A percentile compares a stretch with the other conserved stretches of the same genome.
phyloP scores from a whole-genome alignment of 2,329 filamentous ascomycete species.

The Seiridium cupressi region DNA sequence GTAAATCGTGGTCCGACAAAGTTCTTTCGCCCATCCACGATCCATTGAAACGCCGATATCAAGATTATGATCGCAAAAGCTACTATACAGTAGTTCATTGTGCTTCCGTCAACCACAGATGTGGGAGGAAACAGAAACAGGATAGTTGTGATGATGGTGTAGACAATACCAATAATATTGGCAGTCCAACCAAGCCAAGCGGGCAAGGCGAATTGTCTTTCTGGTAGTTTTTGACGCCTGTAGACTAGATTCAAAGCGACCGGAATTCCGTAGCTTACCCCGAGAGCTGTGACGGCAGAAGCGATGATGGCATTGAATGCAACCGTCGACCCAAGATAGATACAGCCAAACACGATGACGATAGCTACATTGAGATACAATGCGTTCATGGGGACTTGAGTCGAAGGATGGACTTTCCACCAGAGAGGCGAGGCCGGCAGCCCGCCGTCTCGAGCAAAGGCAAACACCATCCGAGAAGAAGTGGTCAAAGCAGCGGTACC shows the following conservation, averaged over 20 bases:
- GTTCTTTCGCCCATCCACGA: slow-evolving; percentile 45
- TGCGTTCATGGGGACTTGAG: slow-evolving; percentile 66
- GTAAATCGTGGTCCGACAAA: slow-evolving; percentile 37
- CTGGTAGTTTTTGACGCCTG: slow-evolving; percentile 63
- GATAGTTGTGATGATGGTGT: slow-evolving; percentile 69
- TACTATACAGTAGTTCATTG: slow-evolving; percentile 62
- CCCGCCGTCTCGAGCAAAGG: slow-evolving; percentile 66
- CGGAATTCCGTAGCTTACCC: slow-evolving; percentile 72
- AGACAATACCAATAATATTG: slow-evolving; percentile 62
- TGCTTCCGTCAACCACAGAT: slow-evolving; percentile 60
- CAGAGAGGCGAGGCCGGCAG: slow-evolving; percentile 44
- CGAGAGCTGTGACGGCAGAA: slow-evolving; percentile 68
- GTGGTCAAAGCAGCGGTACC: slow-evolving; percentile 65
- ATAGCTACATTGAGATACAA: slow-evolving; percentile 58
- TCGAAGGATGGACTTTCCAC: slow-evolving; percentile 55
- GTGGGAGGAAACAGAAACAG: slow-evolving; percentile 73
- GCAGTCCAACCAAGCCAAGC: slow-evolving; percentile 56
- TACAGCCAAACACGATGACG: slow-evolving; percentile 66
- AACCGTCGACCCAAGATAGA: slow-evolving; percentile 65
- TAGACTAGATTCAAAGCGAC: slow-evolving; percentile 67
- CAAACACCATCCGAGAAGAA: slow-evolving; percentile 63
- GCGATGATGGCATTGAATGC: slow-evolving; percentile 73
- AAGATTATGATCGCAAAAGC: slow-evolving; percentile 47
- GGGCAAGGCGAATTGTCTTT: slow-evolving; percentile 56
- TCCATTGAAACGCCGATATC: slow-evolving; percentile 40